Evolutionary conservation across 1,284 basidiomycete species (phyloP).

Genomic region (Testicularia cyperi): DNA sequence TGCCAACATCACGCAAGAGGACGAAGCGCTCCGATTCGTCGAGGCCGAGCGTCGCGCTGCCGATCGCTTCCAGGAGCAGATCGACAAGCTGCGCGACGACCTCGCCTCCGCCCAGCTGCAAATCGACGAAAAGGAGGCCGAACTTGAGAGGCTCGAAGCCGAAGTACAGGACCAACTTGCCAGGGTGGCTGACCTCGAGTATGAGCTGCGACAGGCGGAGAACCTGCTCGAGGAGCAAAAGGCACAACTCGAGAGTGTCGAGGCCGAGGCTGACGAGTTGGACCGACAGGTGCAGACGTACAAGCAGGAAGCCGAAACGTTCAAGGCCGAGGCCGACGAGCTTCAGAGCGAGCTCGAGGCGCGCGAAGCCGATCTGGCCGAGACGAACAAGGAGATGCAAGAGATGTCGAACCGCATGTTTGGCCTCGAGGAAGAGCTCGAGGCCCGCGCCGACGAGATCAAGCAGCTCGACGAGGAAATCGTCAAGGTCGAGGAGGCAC

Average conservation of each 20-base stretch:
- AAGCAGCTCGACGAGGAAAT: conserved; percentile 62
- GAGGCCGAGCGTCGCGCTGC: conserved; percentile 32
- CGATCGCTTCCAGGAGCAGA: conserved; percentile 38
- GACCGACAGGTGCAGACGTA: conserved; percentile 33
- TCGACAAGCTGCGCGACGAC: conserved; percentile 46
- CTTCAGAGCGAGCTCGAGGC: conserved; percentile 34
- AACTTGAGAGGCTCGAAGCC: conserved; percentile 48
- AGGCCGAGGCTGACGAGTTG: conserved; percentile 35
- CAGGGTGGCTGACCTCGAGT: conserved; percentile 43
- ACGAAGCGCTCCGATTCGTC: conserved; percentile 26
- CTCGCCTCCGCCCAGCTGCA: conserved; percentile 51
- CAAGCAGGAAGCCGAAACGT: conserved; percentile 55
- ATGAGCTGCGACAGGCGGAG: conserved; percentile 43
- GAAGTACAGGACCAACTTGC: conserved; percentile 38
- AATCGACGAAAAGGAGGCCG: conserved; percentile 47
- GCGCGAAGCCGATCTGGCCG: conserved; percentile 61
- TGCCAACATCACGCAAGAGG: conserved; percentile 40
- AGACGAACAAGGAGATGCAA: conserved; percentile 66
- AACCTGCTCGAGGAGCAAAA: conserved; percentile 59
- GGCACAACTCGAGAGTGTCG: conserved; percentile 61
- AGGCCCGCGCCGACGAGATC: conserved; percentile 63
- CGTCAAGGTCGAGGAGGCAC: conserved; percentile 71
- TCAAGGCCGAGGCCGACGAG: conserved; percentile 35
- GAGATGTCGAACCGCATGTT: conserved; percentile 60
- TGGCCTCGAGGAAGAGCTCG: conserved; percentile 39